Evolutionary conservation across 208 protist genomes (phyloP).

Genomic region (Histomonas meleagridis): DNA sequence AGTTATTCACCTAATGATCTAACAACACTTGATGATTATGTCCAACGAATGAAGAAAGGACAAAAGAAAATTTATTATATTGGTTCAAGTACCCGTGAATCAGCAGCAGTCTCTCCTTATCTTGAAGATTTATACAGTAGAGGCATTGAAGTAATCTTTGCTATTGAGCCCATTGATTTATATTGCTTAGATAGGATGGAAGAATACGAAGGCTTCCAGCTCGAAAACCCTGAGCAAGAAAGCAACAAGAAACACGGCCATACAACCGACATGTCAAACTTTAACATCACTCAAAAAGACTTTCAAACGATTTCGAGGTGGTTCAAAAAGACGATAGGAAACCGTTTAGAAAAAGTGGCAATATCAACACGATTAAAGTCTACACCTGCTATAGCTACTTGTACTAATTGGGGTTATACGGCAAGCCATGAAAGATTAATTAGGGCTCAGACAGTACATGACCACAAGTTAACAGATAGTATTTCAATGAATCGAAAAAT

Average conservation of each 20-base stretch:
- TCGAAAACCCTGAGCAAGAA: slow-evolving; percentile 43
- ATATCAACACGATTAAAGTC: slow-evolving; percentile 44
- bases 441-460: slow-evolving; percentile 29
- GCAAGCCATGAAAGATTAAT: slow-evolving; percentile 49
- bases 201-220: slow-evolving; percentile 50
- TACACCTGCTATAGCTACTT: slow-evolving; percentile 43
- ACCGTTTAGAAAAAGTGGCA: slow-evolving; percentile 45
- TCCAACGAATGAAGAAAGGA: slow-evolving; percentile 47
- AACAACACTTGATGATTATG: slow-evolving; percentile 84
- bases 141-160: slow-evolving; percentile 50
- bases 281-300: slow-evolving; percentile 1
- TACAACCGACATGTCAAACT: background rate
- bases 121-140: slow-evolving; percentile 43
- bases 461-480: background rate
- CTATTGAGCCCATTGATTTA: slow-evolving; percentile 48
- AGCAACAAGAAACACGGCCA: background rate
- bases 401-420: slow-evolving; percentile 49
- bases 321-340: slow-evolving; percentile 42
- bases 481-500: slow-evolving; percentile 34
- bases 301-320: background rate
- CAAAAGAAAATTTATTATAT: slow-evolving; percentile 55
- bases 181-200: slow-evolving; percentile 47
- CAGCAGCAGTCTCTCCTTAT: slow-evolving; percentile 46
- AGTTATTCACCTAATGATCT: slow-evolving; percentile 63
- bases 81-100: slow-evolving; percentile 41